These are phyloP conservation scores for Capsella bursapastoris DNA, from an alignment of 345 rosid species.

Conservation along the genomic window DNA sequence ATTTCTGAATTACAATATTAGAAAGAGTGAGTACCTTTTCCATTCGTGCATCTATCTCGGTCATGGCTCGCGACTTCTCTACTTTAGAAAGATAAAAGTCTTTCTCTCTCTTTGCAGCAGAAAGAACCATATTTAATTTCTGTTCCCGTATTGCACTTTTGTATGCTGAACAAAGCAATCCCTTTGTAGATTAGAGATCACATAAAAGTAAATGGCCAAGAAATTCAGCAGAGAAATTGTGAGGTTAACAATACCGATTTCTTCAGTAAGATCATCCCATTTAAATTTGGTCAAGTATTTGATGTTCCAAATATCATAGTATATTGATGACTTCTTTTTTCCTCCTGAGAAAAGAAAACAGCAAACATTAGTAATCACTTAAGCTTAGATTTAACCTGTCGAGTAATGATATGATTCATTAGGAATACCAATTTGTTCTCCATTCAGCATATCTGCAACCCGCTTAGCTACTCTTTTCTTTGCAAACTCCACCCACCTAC, in stretches of 20 bases:
- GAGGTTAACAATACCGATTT: slow-evolving; percentile 62
- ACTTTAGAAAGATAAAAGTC: slow-evolving; percentile 86
- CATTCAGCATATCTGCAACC: slow-evolving; percentile 82
- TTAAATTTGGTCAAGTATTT: slow-evolving; percentile 92
- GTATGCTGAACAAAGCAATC: slow-evolving; percentile 60
- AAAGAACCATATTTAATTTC: slow-evolving; percentile 75
- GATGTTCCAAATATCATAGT: slow-evolving; percentile 92
- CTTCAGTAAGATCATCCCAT: slow-evolving; percentile 95
- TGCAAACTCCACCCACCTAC: slow-evolving; percentile 95
- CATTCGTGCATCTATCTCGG: slow-evolving; percentile 71
- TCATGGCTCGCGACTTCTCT: slow-evolving; percentile 71
- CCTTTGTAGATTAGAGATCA: slow-evolving; percentile 35
- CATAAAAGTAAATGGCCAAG: neutral
- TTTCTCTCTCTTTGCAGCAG: slow-evolving; percentile 91
- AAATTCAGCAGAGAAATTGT: slow-evolving; percentile 9
- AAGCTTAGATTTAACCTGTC: neutral
- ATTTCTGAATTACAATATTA: neutral
- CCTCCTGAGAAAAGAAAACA: slow-evolving; percentile 62
- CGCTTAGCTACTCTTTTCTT: slow-evolving; percentile 76
- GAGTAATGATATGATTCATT: neutral
- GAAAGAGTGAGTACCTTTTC: slow-evolving; percentile 62
- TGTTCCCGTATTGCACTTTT: slow-evolving; percentile 83
- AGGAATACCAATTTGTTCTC: slow-evolving; percentile 84
- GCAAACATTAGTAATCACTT: neutral
- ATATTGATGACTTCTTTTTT: slow-evolving; percentile 75